Evolutionary conservation across 2,329 filamentous ascomycete genomes (phyloP).

Genomic region (Fragosphaeria purpurea): DNA sequence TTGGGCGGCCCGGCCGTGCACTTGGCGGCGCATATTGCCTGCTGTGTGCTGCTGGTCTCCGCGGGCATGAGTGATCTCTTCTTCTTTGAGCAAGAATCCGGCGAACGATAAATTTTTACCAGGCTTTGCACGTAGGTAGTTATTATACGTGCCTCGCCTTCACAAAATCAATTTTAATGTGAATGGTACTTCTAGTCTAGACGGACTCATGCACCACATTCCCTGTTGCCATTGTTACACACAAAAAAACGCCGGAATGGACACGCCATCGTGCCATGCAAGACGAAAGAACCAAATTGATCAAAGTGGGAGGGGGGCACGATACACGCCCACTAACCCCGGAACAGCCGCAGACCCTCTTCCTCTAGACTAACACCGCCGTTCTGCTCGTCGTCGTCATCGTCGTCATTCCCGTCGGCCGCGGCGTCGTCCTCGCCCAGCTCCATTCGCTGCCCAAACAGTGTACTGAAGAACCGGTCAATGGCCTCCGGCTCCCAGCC

Average conservation of each 20-base stretch:
- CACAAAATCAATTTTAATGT: no score
- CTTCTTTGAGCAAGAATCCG: not conserved
- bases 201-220: no score
- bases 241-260: no score
- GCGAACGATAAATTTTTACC: no score
- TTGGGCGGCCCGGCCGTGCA: constrained; percentile 39
- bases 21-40: constrained; percentile 29
- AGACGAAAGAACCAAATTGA: constrained; percentile 7
- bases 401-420: constrained; percentile 29
- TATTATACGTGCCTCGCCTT: no score
- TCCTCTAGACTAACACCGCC: constrained; percentile 42
- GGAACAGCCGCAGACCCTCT: constrained; percentile 42
- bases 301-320: no score
- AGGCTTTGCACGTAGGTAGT: no score
- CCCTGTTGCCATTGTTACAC: no score
- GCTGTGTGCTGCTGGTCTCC: constrained; percentile 26
- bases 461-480: constrained; percentile 64
- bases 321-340: constrained; percentile 11
- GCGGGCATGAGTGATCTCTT: constrained; percentile 12
- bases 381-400: constrained; percentile 25
- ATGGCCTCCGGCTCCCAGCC: constrained; percentile 72
- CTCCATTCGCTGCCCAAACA: constrained; percentile 61
- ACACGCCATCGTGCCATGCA: no score
- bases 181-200: no score
- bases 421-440: constrained; percentile 49